These are phyloP conservation scores for Anthracocystis walkeri DNA, from an alignment of 1,284 basidiomycete species.

Conservation along the genomic window DNA sequence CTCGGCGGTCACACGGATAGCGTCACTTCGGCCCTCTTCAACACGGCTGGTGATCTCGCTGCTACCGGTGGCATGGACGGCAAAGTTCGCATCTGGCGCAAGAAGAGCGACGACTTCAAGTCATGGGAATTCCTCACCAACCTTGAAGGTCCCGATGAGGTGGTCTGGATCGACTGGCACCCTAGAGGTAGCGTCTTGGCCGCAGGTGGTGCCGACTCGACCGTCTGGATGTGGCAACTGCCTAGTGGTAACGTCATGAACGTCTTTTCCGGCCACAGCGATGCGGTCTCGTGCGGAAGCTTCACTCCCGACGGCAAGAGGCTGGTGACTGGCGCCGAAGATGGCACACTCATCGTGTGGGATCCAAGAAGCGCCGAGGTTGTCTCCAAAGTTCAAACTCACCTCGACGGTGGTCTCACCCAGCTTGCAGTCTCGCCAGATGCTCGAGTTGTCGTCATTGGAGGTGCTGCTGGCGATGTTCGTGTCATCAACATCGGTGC, in stretches of 20 bases:
- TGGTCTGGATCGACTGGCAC: conserved; percentile 96
- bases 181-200: conserved; percentile 89
- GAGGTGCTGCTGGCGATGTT: conserved; percentile 83
- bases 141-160: conserved; percentile 92
- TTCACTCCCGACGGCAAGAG: conserved; percentile 86
- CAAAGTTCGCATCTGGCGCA: conserved; percentile 87
- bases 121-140: conserved; percentile 93
- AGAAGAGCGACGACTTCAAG: conserved; percentile 73
- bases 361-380: conserved; percentile 84
- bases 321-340: conserved; percentile 86
- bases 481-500: conserved; percentile 87
- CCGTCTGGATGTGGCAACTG: conserved; percentile 98
- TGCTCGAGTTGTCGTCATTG: conserved; percentile 80
- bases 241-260: conserved; percentile 94
- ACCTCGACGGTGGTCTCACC: conserved; percentile 81
- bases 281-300: conserved; percentile 84
- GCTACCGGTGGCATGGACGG: conserved; percentile 99
- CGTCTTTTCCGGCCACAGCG: conserved; percentile 90
- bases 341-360: conserved; percentile 89
- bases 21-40: conserved; percentile 84
- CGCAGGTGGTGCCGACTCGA: conserved; percentile 91
- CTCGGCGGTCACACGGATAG: conserved; percentile 93
- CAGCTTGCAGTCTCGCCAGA: conserved; percentile 82
- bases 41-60: conserved; percentile 86
- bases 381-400: conserved; percentile 79